phyloP scores from a whole-genome alignment of 257 asterid species.

The Solanum chaucha region DNA sequence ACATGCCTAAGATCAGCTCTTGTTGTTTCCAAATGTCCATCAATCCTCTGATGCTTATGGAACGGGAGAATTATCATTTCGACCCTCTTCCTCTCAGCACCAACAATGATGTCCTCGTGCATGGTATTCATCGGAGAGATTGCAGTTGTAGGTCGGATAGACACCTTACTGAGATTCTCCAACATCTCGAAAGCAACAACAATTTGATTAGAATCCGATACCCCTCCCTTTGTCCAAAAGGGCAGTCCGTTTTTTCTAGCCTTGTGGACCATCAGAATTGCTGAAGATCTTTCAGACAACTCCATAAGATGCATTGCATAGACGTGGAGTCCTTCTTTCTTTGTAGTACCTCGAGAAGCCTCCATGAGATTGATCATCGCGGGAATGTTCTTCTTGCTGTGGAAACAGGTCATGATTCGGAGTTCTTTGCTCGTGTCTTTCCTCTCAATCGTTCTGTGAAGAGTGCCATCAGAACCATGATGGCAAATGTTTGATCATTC shows the following conservation, averaged over 20 bases:
- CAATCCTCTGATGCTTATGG: conserved; percentile 43
- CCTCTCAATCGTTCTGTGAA: conserved; percentile 45
- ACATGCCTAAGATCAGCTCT: conserved; percentile 28
- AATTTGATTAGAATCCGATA: conserved; percentile 19
- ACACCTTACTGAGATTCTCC: conserved; percentile 29
- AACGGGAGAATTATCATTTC: conserved; percentile 39
- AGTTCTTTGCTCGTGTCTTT: conserved; percentile 17
- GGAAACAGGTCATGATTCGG: conserved; percentile 39
- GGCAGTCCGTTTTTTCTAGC: conserved; percentile 45
- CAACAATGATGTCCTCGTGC: conserved; percentile 36
- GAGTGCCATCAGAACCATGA: conserved; percentile 54
- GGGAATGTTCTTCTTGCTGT: conserved; percentile 31
- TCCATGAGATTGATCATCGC: conserved; percentile 45
- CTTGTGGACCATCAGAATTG: conserved; percentile 51
- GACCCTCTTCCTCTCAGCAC: conserved; percentile 25
- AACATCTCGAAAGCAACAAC: conserved; percentile 45
- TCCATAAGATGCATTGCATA: conserved; percentile 58
- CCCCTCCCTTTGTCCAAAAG: conserved; percentile 24
- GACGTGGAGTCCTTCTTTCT: conserved; percentile 28
- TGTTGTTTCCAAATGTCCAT: conserved; percentile 38
- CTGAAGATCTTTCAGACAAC: conserved; percentile 45
- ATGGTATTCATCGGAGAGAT: conserved; percentile 37
- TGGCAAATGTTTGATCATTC: conserved; percentile 53
- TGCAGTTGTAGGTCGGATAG: conserved; percentile 41
- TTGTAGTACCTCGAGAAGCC: conserved; percentile 37